These are phyloP conservation scores for Fomes fomentarius DNA, from an alignment of 1,284 basidiomycete genomes.

Conservation along the genomic window DNA sequence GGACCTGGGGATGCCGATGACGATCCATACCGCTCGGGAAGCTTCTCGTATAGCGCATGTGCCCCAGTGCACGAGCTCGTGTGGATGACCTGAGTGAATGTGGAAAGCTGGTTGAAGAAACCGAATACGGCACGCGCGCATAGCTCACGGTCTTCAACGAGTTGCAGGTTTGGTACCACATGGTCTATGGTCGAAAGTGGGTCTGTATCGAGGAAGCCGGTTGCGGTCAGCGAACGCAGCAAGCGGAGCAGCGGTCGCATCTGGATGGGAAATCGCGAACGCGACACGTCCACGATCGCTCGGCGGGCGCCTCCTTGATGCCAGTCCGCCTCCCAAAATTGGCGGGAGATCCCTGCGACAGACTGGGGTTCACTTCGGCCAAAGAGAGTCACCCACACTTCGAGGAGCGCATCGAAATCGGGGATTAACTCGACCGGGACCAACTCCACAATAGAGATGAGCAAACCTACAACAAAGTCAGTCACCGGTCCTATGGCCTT, in stretches of 20 bases:
- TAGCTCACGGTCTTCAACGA: slow-evolving; percentile 46
- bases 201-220: slow-evolving; percentile 72
- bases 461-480: slow-evolving; percentile 49
- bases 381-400: slow-evolving; percentile 82
- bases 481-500: neutral
- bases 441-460: slow-evolving; percentile 75
- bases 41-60: slow-evolving; percentile 70
- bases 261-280: slow-evolving; percentile 82
- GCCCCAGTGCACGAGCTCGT: slow-evolving; percentile 58
- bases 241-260: slow-evolving; percentile 74
- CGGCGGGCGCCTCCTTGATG: slow-evolving; percentile 61
- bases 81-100: slow-evolving; percentile 77
- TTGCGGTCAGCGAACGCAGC: slow-evolving; percentile 74
- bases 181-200: slow-evolving; percentile 57
- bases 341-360: slow-evolving; percentile 71
- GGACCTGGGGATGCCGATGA: slow-evolving; percentile 53
- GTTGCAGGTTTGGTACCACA: slow-evolving; percentile 37
- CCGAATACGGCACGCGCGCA: slow-evolving; percentile 73
- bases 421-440: slow-evolving; percentile 74
- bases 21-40: slow-evolving; percentile 61
- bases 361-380: slow-evolving; percentile 74
- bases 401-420: slow-evolving; percentile 71
- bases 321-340: slow-evolving; percentile 80
- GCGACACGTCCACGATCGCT: slow-evolving; percentile 79
- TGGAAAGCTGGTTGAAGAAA: slow-evolving; percentile 73